Evolutionary conservation across 352 stramenopile species (phyloP).

Genomic region (Bremia lactucae): DNA sequence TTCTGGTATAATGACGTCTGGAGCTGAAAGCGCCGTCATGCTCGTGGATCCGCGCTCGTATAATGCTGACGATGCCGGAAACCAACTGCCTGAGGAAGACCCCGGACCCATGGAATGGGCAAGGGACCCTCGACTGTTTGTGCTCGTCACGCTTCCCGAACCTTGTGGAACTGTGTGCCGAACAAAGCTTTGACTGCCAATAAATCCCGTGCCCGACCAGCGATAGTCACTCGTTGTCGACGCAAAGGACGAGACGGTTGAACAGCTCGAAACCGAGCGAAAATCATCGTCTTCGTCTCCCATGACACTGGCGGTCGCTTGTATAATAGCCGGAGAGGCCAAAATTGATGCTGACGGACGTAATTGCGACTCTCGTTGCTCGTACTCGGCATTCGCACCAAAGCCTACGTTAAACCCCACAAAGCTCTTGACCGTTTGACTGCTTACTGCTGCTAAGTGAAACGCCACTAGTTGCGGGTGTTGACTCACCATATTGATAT

Average conservation of each 20-base stretch:
- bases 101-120: slow-evolving; percentile 9
- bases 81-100: slow-evolving; percentile 47
- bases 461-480: slow-evolving; percentile 66
- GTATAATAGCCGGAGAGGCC: slow-evolving; percentile 29
- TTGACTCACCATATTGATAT: slow-evolving; percentile 48
- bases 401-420: slow-evolving; percentile 68
- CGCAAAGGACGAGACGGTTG: slow-evolving; percentile 48
- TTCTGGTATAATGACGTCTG: slow-evolving; percentile 55
- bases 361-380: slow-evolving; percentile 43
- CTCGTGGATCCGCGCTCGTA: background rate
- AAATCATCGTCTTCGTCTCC: slow-evolving; percentile 74
- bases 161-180: slow-evolving; percentile 24
- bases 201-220: slow-evolving; percentile 73
- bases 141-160: slow-evolving; percentile 7
- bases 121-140: slow-evolving; percentile 23
- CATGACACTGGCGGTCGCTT: slow-evolving; percentile 54
- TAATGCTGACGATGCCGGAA: slow-evolving; percentile 27
- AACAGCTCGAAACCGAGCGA: slow-evolving; percentile 56
- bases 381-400: slow-evolving; percentile 58
- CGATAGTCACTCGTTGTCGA: slow-evolving; percentile 50
- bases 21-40: slow-evolving; percentile 5
- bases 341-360: slow-evolving; percentile 58
- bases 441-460: slow-evolving; percentile 55
- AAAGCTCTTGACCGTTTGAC: slow-evolving; percentile 74
- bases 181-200: slow-evolving; percentile 51